Evolutionary conservation across 2,329 filamentous ascomycete species (phyloP).

Genomic region (Calonectria montana): DNA sequence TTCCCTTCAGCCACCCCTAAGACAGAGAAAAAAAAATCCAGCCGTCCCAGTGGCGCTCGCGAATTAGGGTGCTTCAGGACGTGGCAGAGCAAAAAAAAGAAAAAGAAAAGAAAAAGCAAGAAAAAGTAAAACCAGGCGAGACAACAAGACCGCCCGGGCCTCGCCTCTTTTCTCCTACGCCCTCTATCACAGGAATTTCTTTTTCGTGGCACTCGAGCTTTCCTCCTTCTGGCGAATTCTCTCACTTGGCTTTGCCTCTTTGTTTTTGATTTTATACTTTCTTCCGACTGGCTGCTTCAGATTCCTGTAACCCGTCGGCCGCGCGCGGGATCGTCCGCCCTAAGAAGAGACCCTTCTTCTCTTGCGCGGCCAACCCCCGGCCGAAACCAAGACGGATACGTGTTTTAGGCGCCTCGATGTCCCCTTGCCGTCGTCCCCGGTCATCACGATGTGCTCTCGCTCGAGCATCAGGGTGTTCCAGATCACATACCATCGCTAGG

Average conservation of each 20-base stretch:
- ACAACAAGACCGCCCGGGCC: conserved; percentile 19
- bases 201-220: background rate
- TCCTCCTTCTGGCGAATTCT: conserved; percentile 14
- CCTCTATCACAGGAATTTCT: background rate
- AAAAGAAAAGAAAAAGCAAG: conserved; percentile 13
- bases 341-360: background rate
- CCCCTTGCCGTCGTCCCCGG: background rate
- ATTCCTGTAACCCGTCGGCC: conserved; percentile 4
- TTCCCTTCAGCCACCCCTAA: background rate
- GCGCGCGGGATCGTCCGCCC: conserved; percentile 21
- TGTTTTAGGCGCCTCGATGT: conserved; percentile 2
- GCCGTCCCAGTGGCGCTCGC: background rate
- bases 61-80: background rate
- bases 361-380: background rate
- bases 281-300: conserved; percentile 14
- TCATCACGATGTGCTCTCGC: background rate
- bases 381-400: background rate
- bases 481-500: background rate
- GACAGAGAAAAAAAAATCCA: background rate
- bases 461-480: conserved; percentile 14
- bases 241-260: conserved; percentile 14
- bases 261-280: background rate
- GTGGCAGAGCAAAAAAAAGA: conserved; percentile 8
- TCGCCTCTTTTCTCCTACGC: conserved; percentile 5
- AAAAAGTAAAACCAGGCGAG: conserved; percentile 13